These are phyloP conservation scores for Mycena rebaudengoi DNA, from an alignment of 768 basidiomycete genomes.

Conservation along the genomic window DNA sequence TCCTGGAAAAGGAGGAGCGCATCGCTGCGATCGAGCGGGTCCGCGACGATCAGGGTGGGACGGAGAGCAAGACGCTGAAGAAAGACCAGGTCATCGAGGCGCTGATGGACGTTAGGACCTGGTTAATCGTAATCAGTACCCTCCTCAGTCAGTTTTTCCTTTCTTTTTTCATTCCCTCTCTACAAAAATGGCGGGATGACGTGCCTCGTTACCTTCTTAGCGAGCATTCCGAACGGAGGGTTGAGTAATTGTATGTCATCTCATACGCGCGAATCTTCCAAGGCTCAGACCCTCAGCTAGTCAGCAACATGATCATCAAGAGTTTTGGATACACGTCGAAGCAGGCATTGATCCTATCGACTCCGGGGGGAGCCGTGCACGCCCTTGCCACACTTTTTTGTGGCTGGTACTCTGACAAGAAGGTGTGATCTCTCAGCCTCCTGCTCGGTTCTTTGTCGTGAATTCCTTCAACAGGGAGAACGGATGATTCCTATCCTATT, in stretches of 20 bases:
- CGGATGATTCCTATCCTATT: conserved; percentile 70
- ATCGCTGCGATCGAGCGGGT: conserved; percentile 72
- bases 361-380: conserved; percentile 62
- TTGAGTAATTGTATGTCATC: conserved; percentile 70
- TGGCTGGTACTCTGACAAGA: conserved; percentile 74
- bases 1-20: conserved; percentile 65
- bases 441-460: neutral
- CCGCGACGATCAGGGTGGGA: conserved; percentile 70
- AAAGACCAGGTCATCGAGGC: conserved; percentile 66
- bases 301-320: conserved; percentile 70
- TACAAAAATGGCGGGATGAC: no score
- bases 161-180: no score
- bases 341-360: conserved; percentile 67
- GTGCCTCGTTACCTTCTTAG: conserved; percentile 41
- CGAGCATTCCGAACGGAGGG: conserved; percentile 72
- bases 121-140: conserved; percentile 68
- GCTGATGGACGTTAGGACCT: conserved; percentile 63
- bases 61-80: conserved; percentile 67
- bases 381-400: conserved; percentile 58
- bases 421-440: conserved; percentile 45
- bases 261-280: neutral
- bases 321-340: conserved; percentile 73
- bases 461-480: conserved; percentile 50
- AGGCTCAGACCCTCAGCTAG: conserved; percentile 37
- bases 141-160: conserved; percentile 59